These are phyloP conservation scores for Vaccinium macrocarpon DNA, from an alignment of 148 eudicot genomes.

Conservation along the genomic window DNA sequence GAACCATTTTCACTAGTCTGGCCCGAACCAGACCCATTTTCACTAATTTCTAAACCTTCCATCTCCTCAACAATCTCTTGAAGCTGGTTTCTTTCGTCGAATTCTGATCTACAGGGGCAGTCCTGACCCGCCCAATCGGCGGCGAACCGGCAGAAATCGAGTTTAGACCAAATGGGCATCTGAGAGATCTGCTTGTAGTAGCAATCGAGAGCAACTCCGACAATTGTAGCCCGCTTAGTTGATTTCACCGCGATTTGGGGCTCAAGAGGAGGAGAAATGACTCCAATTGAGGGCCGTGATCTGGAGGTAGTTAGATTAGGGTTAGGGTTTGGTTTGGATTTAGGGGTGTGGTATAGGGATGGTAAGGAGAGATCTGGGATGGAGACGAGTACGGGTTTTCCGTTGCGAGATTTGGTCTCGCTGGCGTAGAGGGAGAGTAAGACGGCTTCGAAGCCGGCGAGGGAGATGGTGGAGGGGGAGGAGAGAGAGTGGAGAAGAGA, in stretches of 20 bases:
- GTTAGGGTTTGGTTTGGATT: constrained; percentile 27
- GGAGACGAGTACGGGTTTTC: constrained; percentile 54
- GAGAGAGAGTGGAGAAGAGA: constrained; percentile 41
- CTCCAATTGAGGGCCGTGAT: constrained; percentile 33
- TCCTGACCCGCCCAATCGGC: constrained; percentile 78
- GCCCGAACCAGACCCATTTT: constrained; percentile 3
- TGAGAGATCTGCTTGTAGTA: constrained; percentile 69
- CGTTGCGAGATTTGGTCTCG: constrained; percentile 61
- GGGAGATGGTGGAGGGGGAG: constrained; percentile 36
- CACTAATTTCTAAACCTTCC: constrained; percentile 17
- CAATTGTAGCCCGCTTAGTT: constrained; percentile 72
- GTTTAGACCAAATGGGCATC: constrained; percentile 85
- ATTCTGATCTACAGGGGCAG: constrained; percentile 62
- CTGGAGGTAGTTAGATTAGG: constrained; percentile 11
- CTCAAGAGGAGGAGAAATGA: constrained; percentile 68
- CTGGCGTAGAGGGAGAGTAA: constrained; percentile 60
- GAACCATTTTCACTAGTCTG: constrained; percentile 13
- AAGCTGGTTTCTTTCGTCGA: constrained; percentile 20
- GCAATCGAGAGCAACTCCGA: constrained; percentile 71
- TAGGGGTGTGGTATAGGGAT: constrained; percentile 67
- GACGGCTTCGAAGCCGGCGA: constrained; percentile 89
- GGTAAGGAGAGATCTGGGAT: constrained; percentile 78
- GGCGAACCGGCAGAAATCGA: constrained; percentile 64
- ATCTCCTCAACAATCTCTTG: constrained; percentile 23
- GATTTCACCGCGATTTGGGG: constrained; percentile 81